phyloP scores from a whole-genome alignment of 305 asterid species.

The Fraxinus xanthoxyloides region DNA sequence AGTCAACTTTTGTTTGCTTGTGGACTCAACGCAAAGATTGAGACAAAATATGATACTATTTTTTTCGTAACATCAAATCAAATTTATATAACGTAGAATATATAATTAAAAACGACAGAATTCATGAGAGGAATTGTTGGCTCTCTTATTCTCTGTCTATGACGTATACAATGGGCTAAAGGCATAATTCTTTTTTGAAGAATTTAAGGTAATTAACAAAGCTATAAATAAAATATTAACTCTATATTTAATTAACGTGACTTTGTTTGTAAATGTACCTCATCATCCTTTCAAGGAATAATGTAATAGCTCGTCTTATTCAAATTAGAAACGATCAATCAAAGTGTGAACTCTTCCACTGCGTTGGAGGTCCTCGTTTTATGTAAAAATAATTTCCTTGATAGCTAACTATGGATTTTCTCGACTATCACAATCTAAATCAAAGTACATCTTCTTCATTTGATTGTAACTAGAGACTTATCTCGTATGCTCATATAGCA shows the following conservation, averaged over 20 bases:
- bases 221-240: background rate
- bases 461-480: background rate
- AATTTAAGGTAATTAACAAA: background rate
- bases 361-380: background rate
- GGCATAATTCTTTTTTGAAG: background rate
- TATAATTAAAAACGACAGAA: background rate
- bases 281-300: background rate
- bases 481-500: background rate
- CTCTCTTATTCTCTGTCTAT: background rate
- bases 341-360: background rate
- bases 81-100: background rate
- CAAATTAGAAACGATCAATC: background rate
- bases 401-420: background rate
- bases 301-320: background rate
- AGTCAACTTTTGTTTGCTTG: background rate
- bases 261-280: background rate
- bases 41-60: background rate
- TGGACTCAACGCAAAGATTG: background rate
- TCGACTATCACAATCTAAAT: background rate
- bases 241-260: background rate
- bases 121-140: background rate
- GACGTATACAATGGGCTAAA: background rate
- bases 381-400: background rate
- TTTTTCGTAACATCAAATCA: background rate
- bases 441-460: background rate